Evolutionary conservation across 495 filamentous ascomycete genomes (phyloP), one percentile per base, ranked within the genome.

Genomic region (Poronia punctata): DNA sequence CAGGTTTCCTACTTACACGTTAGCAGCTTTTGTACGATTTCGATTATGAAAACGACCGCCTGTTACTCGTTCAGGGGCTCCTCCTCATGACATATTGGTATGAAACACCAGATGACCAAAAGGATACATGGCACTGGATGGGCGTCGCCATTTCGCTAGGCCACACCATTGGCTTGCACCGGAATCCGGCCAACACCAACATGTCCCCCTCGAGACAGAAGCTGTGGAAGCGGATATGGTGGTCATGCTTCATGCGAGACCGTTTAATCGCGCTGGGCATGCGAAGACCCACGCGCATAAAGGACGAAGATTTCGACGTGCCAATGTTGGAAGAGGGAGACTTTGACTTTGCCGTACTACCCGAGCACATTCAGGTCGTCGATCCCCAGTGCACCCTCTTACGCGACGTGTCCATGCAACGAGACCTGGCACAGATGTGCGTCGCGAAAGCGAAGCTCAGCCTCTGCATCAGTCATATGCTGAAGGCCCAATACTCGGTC

Each of bases 81-180:
- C 68, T 94, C 7, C 66, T 94, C 17, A 86, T 94, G 80, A 88
- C 85, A 8, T 89, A 87, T 55, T 93, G 85, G 85, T 93, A 90
- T 51, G 84, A 90, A 56, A 88, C 84, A 0, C 85, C 86, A 2
- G 83, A 90, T 49, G 86, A 90, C 60, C 83, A 87, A 55, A 93
- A 90, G 49, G 86, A 90, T 57, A 88, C 84, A 15, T 88, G 84
- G 83, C 84, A 92, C 56, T 92, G 85, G 85, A 88, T 89, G 82
- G 86, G 86, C 10, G 80, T 90, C 19, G 86, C 84, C 18, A 75
- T 90, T 41, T 89, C 84, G 21, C 62, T 90, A 12, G 84, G 83
- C 42, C 83, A 88, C 56, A 89, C 84, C 4, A 88, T 92, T 44
- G 86, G 86, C 7, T 67, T 92, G 2, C 83, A 93, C 60, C 80